These are phyloP conservation scores for Flaveria floridana DNA, from an alignment of 140 eudicot genomes.

Conservation along the genomic window DNA sequence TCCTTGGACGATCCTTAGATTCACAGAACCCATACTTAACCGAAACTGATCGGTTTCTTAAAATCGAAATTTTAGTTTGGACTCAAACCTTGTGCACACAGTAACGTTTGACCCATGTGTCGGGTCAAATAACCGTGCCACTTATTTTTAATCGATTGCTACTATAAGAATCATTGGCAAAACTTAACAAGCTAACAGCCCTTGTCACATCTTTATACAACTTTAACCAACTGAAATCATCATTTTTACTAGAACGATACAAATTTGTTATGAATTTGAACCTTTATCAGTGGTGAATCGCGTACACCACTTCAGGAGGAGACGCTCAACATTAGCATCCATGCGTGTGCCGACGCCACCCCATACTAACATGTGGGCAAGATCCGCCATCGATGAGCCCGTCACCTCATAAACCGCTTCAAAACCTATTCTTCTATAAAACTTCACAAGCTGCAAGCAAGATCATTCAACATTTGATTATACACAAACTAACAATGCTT, in stretches of 20 bases:
- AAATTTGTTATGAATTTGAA: neutral
- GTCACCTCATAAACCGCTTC: conserved; percentile 67
- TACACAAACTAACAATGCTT: neutral
- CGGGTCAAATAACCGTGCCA: neutral
- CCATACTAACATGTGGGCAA: conserved; percentile 68
- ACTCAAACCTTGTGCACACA: too few species aligned
- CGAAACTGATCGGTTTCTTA: too few species aligned
- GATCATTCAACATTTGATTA: neutral
- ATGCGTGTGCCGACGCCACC: conserved; percentile 86
- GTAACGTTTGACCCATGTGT: neutral
- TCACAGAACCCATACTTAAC: too few species aligned
- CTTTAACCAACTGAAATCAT: neutral
- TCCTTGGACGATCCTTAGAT: too few species aligned
- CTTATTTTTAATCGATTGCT: neutral
- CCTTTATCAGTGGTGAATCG: conserved; percentile 38
- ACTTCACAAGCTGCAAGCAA: conserved; percentile 63
- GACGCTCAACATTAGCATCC: conserved; percentile 66
- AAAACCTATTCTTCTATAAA: conserved; percentile 77
- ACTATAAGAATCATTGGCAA: neutral
- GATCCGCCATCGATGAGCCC: conserved; percentile 60
- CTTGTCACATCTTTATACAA: conserved; percentile 10
- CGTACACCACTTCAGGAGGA: conserved; percentile 74
- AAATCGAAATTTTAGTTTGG: too few species aligned
- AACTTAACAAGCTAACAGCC: conserved; percentile 10
- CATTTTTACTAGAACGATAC: neutral